These are phyloP conservation scores for Cordyceps pruinosa DNA, from an alignment of 2,329 filamentous ascomycete genomes.

Conservation along the genomic window DNA sequence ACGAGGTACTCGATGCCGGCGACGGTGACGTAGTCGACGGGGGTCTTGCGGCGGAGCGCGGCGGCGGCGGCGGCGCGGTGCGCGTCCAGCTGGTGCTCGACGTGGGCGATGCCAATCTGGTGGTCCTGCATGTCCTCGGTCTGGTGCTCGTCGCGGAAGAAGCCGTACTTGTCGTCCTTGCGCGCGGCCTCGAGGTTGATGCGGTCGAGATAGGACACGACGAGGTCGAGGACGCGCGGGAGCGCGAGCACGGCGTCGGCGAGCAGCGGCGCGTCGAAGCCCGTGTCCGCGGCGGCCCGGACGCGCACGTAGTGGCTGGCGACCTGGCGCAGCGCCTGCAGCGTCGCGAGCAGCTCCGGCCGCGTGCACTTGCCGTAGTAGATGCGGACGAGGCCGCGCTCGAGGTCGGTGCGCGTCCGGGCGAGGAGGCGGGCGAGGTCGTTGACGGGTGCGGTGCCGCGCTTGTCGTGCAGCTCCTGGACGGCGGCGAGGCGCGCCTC, in stretches of 20 bases:
- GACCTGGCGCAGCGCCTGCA: slow-evolving; percentile 80
- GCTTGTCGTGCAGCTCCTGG: slow-evolving; percentile 70
- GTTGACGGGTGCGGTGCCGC: slow-evolving; percentile 61
- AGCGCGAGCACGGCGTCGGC: slow-evolving; percentile 66
- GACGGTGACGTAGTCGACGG: slow-evolving; percentile 71
- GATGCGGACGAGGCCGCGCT: slow-evolving; percentile 87
- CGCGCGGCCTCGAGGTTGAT: slow-evolving; percentile 81
- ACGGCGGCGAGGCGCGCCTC: slow-evolving; percentile 78
- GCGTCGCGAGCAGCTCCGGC: slow-evolving; percentile 74
- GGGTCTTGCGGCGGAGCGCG: slow-evolving; percentile 60
- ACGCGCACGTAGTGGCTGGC: slow-evolving; percentile 67
- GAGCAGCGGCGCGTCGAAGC: slow-evolving; percentile 66
- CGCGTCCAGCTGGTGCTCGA: slow-evolving; percentile 80
- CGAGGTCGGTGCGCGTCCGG: slow-evolving; percentile 72
- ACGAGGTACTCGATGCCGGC: slow-evolving; percentile 92
- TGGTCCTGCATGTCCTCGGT: slow-evolving; percentile 84
- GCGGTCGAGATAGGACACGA: slow-evolving; percentile 70
- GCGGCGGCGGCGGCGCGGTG: slow-evolving; percentile 66
- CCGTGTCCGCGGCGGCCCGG: slow-evolving; percentile 56
- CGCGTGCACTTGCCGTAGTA: slow-evolving; percentile 96
- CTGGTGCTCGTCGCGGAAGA: slow-evolving; percentile 83
- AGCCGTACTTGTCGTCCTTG: slow-evolving; percentile 85
- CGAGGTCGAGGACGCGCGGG: slow-evolving; percentile 65
- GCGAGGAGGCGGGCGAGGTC: slow-evolving; percentile 65
- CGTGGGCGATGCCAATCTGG: slow-evolving; percentile 83